phyloP scores from a whole-genome alignment of 148 eudicot genomes.

The Heliosperma pusillum region DNA sequence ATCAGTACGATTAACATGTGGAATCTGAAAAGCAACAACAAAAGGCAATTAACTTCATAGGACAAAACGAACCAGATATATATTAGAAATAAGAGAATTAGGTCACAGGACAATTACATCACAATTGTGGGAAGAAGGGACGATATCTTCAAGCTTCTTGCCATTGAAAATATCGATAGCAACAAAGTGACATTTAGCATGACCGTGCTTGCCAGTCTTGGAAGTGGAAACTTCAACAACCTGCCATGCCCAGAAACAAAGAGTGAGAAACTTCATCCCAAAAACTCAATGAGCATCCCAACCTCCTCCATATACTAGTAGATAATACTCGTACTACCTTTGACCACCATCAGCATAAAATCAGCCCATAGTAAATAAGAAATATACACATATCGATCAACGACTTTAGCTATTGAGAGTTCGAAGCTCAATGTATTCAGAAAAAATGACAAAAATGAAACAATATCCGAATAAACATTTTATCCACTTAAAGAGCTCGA shows the following conservation, averaged over 20 bases:
- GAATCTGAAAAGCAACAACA: constrained; percentile 41
- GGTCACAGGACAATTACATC: constrained; percentile 36
- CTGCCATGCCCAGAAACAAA: constrained; percentile 22
- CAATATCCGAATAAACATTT: background rate
- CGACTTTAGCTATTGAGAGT: background rate
- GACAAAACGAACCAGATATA: background rate
- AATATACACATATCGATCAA: background rate
- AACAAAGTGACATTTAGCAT: constrained; percentile 77
- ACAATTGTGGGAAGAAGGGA: constrained; percentile 79
- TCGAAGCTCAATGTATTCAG: background rate
- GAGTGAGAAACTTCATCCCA: background rate
- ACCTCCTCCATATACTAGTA: background rate
- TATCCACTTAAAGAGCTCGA: background rate
- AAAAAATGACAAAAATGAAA: background rate
- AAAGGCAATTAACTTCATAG: background rate
- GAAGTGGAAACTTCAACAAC: constrained; percentile 90
- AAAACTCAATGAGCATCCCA: background rate
- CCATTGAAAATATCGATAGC: constrained; percentile 74
- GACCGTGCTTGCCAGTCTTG: constrained; percentile 89
- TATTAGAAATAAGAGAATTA: background rate
- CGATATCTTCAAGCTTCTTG: constrained; percentile 79
- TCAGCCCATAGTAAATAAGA: background rate
- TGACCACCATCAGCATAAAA: background rate
- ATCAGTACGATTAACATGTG: constrained; percentile 66
- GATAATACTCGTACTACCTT: background rate